These are phyloP conservation scores for Schizophyllum amplum DNA, from an alignment of 1,284 basidiomycete species.

Conservation along the genomic window DNA sequence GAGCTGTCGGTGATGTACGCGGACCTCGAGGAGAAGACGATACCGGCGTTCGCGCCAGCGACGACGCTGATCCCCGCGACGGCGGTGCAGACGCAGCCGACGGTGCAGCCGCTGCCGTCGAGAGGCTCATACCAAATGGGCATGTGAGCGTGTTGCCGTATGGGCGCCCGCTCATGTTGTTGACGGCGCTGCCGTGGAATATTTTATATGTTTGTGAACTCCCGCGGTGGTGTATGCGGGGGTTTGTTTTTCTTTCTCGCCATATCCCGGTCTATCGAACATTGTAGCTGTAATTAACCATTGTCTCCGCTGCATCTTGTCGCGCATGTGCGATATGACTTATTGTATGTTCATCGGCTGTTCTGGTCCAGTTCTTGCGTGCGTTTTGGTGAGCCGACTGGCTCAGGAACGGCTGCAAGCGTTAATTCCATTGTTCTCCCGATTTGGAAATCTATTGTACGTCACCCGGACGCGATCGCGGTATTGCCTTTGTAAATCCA, in stretches of 20 bases:
- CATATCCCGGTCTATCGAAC: neutral
- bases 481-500: neutral
- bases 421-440: neutral
- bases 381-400: too few relatives aligned
- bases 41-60: conserved; percentile 51
- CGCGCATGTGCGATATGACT: neutral
- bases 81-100: conserved; percentile 27
- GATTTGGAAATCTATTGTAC: neutral
- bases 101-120: conserved; percentile 2
- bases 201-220: neutral
- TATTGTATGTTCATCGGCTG: neutral
- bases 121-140: conserved; percentile 34
- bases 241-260: conserved; percentile 15
- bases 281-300: conserved; percentile 6
- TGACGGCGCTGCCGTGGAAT: neutral
- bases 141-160: conserved; percentile 18
- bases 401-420: neutral
- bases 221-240: conserved; percentile 11
- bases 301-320: neutral
- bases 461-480: neutral
- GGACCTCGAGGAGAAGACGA: conserved; percentile 79
- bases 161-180: neutral
- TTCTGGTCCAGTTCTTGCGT: neutral
- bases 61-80: conserved; percentile 42
- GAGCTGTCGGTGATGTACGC: conserved; percentile 83